Conservation (phyloP, 2,329 filamentous ascomycete species). For the Aspergillus spinulosporus region DNA sequence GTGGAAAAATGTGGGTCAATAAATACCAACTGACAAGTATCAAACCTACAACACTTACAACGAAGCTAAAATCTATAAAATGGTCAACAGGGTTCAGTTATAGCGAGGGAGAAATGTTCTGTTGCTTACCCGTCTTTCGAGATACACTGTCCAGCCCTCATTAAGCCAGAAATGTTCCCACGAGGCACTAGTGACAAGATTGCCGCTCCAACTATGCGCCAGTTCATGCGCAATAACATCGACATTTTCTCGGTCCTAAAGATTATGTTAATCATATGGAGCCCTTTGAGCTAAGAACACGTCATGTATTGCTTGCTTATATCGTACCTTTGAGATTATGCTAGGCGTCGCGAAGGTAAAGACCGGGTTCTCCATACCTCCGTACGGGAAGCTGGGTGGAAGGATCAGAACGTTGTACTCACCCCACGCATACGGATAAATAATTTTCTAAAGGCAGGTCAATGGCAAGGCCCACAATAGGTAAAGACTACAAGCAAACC, state of each 20-base stretch:
- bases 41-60: slow-evolving; percentile 27
- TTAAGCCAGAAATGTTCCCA: slow-evolving; percentile 62
- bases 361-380: slow-evolving; percentile 82
- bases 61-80: slow-evolving; percentile 41
- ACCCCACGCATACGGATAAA: slow-evolving; percentile 91
- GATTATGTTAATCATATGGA: slow-evolving; percentile 1
- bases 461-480: slow-evolving; percentile 7
- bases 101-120: background rate
- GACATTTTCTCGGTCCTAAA: slow-evolving; percentile 75
- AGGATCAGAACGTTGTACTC: slow-evolving; percentile 92
- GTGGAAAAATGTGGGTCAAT: slow-evolving; percentile 3
- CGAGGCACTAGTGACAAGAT: slow-evolving; percentile 59
- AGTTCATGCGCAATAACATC: slow-evolving; percentile 93
- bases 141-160: slow-evolving; percentile 89
- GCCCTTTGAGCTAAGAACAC: background rate
- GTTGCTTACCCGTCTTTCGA: slow-evolving; percentile 68
- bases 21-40: background rate
- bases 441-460: slow-evolving; percentile 49
- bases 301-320: no score
- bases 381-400: slow-evolving; percentile 86
- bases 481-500: slow-evolving; percentile 40
- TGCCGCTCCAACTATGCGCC: slow-evolving; percentile 80
- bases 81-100: slow-evolving; percentile 19
- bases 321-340: slow-evolving; percentile 72
- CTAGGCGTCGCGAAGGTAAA: slow-evolving; percentile 95